Conservation (phyloP, 345 rosid species). For the Salix dunnii region DNA sequence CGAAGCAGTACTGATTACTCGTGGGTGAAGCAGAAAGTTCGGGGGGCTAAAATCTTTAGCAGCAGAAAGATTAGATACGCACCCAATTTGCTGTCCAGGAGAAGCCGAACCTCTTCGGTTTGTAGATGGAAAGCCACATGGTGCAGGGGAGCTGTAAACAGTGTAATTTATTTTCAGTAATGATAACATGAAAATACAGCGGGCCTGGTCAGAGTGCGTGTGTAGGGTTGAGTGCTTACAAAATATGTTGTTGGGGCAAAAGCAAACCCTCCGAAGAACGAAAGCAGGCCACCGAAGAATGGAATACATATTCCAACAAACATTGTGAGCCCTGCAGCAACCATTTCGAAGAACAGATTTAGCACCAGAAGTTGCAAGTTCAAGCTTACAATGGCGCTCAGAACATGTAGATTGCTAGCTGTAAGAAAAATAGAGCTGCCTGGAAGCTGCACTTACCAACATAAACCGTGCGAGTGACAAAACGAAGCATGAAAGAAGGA, state of each 20-base stretch:
- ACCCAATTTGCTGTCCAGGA: slow-evolving; percentile 74
- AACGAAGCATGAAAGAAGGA: slow-evolving; percentile 54
- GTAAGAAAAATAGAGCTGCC: neutral
- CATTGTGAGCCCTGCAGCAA: slow-evolving; percentile 65
- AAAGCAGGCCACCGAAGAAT: slow-evolving; percentile 74
- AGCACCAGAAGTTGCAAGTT: neutral
- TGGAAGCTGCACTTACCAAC: slow-evolving; percentile 51
- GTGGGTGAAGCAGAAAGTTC: neutral
- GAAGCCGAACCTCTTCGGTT: slow-evolving; percentile 59
- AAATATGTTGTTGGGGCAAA: slow-evolving; percentile 79
- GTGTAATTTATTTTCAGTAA: neutral
- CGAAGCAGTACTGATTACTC: neutral
- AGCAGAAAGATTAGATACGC: slow-evolving; percentile 17
- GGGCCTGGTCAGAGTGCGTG: neutral
- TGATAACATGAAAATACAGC: neutral
- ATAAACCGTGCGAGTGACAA: slow-evolving; percentile 53
- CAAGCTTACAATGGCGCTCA: neutral
- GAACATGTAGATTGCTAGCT: neutral
- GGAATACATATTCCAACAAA: slow-evolving; percentile 56
- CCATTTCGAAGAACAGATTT: neutral
- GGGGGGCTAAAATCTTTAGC: neutral
- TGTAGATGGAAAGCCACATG: slow-evolving; percentile 63
- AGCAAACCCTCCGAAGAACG: slow-evolving; percentile 87
- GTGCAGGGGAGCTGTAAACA: slow-evolving; percentile 63
- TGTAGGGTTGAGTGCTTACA: slow-evolving; percentile 29